Conservation (phyloP, 371 early-diverging fungal genomes). For the Apophysomyces elegans region DNA sequence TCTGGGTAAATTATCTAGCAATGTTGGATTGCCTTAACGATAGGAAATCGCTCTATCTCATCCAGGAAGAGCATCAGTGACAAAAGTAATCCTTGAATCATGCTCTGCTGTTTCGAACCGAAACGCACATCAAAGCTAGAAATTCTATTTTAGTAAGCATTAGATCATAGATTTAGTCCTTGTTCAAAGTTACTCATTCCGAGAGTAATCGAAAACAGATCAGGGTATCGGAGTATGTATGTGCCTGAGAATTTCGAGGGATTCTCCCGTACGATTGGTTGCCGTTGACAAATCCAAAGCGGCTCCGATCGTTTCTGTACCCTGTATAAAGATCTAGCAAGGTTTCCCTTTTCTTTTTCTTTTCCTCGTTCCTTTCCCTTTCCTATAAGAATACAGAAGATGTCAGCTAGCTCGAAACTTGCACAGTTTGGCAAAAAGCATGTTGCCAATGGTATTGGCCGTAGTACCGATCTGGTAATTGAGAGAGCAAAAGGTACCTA, state of each 20-base stretch:
- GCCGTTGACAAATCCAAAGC: conserved; percentile 7
- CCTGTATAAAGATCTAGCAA: neutral
- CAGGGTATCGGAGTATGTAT: neutral
- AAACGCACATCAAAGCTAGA: no score
- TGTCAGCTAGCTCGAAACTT: conserved; percentile 40
- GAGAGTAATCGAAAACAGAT: no score
- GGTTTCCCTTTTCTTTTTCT: neutral
- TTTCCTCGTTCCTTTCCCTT: neutral
- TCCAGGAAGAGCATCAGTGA: no score
- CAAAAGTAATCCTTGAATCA: no score
- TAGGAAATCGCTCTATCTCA: no score
- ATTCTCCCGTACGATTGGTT: neutral
- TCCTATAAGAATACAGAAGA: neutral
- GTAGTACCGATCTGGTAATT: conserved; percentile 54
- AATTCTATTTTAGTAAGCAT: no score
- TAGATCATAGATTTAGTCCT: no score
- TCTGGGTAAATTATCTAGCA: no score
- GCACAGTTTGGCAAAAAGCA: conserved; percentile 54
- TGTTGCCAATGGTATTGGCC: conserved; percentile 54
- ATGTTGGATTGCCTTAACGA: no score
- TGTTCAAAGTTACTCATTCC: no score
- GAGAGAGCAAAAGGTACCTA: conserved; percentile 54
- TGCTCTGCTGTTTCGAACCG: no score
- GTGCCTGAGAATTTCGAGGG: conserved; percentile 1
- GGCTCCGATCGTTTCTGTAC: neutral